Conservation (phyloP, 2,329 filamentous ascomycete genomes). For the Neocucurbitaria cava region DNA sequence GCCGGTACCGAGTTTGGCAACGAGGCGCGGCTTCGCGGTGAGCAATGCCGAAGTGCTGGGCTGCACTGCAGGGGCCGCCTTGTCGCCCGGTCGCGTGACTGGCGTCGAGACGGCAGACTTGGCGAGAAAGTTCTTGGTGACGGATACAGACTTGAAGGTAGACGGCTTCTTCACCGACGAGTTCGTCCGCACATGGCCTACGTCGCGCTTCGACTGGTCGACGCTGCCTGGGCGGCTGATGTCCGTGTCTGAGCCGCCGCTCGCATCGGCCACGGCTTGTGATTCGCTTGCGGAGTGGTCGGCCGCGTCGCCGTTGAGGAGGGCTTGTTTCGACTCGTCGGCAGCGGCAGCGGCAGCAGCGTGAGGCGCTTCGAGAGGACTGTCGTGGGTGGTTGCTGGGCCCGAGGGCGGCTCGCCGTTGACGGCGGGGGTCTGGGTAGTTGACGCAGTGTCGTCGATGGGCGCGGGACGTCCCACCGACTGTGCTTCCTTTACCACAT, state of each 20-base stretch:
- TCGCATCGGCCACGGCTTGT: slow-evolving; percentile 68
- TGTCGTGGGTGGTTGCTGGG: slow-evolving; percentile 40
- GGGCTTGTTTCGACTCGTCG: slow-evolving; percentile 30
- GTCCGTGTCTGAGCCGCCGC: slow-evolving; percentile 79
- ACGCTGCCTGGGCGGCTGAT: slow-evolving; percentile 64
- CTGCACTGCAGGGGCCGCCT: slow-evolving; percentile 53
- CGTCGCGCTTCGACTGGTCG: slow-evolving; percentile 62
- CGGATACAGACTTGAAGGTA: slow-evolving; percentile 84
- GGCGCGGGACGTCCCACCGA: slow-evolving; percentile 69
- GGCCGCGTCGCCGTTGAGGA: slow-evolving; percentile 47
- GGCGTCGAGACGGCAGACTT: slow-evolving; percentile 68
- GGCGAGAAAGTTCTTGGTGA: slow-evolving; percentile 84
- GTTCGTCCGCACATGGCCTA: slow-evolving; percentile 64
- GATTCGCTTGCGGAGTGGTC: slow-evolving; percentile 44
- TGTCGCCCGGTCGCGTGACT: slow-evolving; percentile 61
- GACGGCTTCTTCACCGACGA: slow-evolving; percentile 72
- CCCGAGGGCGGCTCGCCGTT: slow-evolving; percentile 52
- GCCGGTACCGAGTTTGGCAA: slow-evolving; percentile 74
- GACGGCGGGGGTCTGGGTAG: slow-evolving; percentile 62
- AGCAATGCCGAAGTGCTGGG: slow-evolving; percentile 58
- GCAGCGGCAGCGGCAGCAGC: slow-evolving; percentile 41
- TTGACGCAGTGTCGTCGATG: slow-evolving; percentile 71
- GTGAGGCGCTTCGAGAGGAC: slow-evolving; percentile 44
- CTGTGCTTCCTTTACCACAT: slow-evolving; percentile 76
- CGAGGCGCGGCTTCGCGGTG: slow-evolving; percentile 71